These are phyloP conservation scores for Nitzschia inconspicua DNA, from an alignment of 108 stramenopile species.

Conservation along the genomic window DNA sequence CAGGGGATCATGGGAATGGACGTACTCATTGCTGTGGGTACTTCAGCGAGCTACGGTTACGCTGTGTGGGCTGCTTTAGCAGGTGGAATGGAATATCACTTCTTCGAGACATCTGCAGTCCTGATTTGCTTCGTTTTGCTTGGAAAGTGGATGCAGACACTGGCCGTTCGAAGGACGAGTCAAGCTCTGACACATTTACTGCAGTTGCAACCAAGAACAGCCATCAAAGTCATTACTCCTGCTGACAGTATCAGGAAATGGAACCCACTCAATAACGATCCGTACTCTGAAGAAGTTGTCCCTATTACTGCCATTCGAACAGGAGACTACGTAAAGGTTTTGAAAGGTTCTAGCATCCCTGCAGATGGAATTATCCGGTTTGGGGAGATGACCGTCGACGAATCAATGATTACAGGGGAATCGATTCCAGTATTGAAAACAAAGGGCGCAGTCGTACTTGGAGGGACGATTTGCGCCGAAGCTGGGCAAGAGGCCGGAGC, in stretches of 20 bases:
- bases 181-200: conserved; percentile 84
- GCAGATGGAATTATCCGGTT: conserved; percentile 71
- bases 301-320: conserved; percentile 27
- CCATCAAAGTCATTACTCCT: conserved; percentile 26
- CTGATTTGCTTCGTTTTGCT: conserved; percentile 93
- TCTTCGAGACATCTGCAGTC: conserved; percentile 95
- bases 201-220: conserved; percentile 56
- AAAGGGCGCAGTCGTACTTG: conserved; percentile 58
- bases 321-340: conserved; percentile 69
- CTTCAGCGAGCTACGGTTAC: conserved; percentile 87
- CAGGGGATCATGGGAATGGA: conserved; percentile 89
- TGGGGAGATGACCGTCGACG: conserved; percentile 86
- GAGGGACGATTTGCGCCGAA: conserved; percentile 60
- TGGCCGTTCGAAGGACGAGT: conserved; percentile 87
- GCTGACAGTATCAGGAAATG: neutral
- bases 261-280: conserved; percentile 20
- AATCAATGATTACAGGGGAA: conserved; percentile 92
- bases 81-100: conserved; percentile 29
- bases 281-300: conserved; percentile 27
- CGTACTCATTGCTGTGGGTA: conserved; percentile 91
- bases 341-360: conserved; percentile 76
- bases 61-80: conserved; percentile 30
- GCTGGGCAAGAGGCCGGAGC: conserved; percentile 24
- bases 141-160: conserved; percentile 89
- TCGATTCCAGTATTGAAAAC: conserved; percentile 82